phyloP scores from a whole-genome alignment of 1,139 yeast genomes.

The Magnusiomyces suaveolens region DNA sequence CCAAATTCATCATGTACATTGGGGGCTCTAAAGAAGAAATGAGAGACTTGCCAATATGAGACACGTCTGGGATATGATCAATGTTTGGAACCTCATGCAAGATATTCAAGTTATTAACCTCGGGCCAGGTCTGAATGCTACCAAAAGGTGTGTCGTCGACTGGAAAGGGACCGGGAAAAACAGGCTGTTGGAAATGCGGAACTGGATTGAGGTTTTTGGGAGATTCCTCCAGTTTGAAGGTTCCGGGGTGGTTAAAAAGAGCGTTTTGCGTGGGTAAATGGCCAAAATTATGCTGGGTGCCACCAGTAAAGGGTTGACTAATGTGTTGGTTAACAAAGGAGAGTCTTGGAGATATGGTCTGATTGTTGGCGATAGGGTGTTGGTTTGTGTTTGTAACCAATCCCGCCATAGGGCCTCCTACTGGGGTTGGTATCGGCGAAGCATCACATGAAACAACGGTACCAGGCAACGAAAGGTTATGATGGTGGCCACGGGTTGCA shows the following conservation, averaged over 20 bases:
- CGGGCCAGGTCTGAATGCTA: background rate
- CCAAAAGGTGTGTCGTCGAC: background rate
- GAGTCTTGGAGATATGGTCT: background rate
- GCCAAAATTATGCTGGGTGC: background rate
- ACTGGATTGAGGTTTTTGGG: background rate
- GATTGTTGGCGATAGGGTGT: background rate
- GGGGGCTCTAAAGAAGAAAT: background rate
- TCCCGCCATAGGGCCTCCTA: background rate
- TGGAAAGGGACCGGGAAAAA: background rate
- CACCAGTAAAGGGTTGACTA: background rate
- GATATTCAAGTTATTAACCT: background rate
- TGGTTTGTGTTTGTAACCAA: background rate
- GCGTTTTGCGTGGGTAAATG: background rate
- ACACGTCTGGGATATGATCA: background rate
- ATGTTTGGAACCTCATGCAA: background rate
- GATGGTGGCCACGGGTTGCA: background rate
- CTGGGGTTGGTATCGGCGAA: too few relatives aligned
- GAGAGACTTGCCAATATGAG: background rate
- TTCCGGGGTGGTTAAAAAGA: background rate
- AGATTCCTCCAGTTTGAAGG: background rate
- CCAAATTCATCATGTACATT: slow-evolving; percentile 1
- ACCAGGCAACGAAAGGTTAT: background rate
- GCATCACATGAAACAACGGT: background rate
- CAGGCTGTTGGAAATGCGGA: background rate
- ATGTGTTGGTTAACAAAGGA: background rate